Base-by-base conservation (phyloP, 176 grass and related monocot species). In the Eremochloa ophiuroides region DNA sequence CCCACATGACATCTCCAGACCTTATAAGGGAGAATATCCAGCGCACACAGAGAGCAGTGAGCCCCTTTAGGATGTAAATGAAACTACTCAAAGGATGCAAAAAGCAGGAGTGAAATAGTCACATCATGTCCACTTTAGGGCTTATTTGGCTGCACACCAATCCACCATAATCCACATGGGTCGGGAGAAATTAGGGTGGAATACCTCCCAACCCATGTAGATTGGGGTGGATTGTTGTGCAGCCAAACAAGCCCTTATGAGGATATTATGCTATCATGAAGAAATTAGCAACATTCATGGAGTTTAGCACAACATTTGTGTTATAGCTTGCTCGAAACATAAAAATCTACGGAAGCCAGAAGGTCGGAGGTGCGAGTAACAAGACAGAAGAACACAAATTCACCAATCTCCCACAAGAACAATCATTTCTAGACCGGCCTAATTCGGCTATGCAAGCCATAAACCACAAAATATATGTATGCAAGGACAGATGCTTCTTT, bases 391-490 rank as follows among this genome's bases (percentile, higher is more conserved):
- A 59, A 26, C 58, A 76, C 38, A 77, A 59, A 72, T 18, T 62
- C 43, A 82, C 62, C 65, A 82, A 40, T 12, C 12, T 38, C 22
- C 7, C 73, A 62, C 22, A 64, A 83, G 43, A 29, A 40, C 51
- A 82, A 27, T 60, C 43, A 77, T 61, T 37, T 43, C 8, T 77
- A 11, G 13, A 77, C 27, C 35, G 69, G 34, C 82, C 47, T 47
- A 78, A 69, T 31, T 69, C 41, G 11, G 43, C 14, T 35, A 61
- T 76, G 51, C 40, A 69, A 76, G 38, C 35, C 30, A 11, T 7
- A 44, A 83, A 35, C 63, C 20, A 59, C 61, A 84, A 28, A 23
- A 61, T 67, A 84, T 29, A 30, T n/a, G n/a, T n/a, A n/a, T n/a
- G n/a, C 61, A 29, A 58, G 0, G 13, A 13, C 25, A 31, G 25